Evolutionary conservation across 1,139 yeast species (phyloP), one percentile per base, ranked within the genome.

Genomic region (Candida smagusa): DNA sequence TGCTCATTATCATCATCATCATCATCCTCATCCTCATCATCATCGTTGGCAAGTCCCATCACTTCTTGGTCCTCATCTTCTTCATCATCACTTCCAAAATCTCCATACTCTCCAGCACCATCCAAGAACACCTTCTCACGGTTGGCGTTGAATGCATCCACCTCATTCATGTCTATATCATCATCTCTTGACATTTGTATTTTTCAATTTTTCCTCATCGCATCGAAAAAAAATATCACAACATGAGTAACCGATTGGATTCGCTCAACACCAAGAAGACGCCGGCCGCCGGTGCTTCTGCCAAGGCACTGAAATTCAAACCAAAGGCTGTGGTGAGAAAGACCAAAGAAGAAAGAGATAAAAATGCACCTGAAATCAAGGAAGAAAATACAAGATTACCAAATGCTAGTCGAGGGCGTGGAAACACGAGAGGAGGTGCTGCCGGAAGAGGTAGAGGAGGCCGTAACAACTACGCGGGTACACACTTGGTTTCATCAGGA

Each of bases 301-400:
- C 64, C n/a, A 79, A 75, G 50, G 28, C 33, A 23, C 67, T 77
- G 37, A 81, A 83, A 58, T 88, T 88, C 60, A 77, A 81, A 54
- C 96, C 96, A 1, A 88, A 88, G 57, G 82, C 72, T 2, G 95
- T 88, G 30, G 87, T 86, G 2, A 70, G 97, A 59, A 79, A 87
- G 55, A 66, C 88, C 13, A 83, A 86, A 49, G 92, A 85, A 51
- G 96, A 87, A 52, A 68, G 96, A 56, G 94, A 80, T 22, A 80
- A 83, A 31, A 78, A 79, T 28, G 89, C 89, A 0, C 87, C 89
- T 1, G 69, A 71, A 43, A 63, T 75, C 35, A 74, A 78, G 42
- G 60, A 63, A 12, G 72, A 66, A 42, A 49, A 48, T 4, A 44
- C 53, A 2, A 65, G 30, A n/a, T 36, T 45, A 4, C 38, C 39